Evolutionary conservation across 2,329 filamentous ascomycete species (phyloP), one percentile per base, ranked within the genome.

Genomic region (Aureobasidium vineae): DNA sequence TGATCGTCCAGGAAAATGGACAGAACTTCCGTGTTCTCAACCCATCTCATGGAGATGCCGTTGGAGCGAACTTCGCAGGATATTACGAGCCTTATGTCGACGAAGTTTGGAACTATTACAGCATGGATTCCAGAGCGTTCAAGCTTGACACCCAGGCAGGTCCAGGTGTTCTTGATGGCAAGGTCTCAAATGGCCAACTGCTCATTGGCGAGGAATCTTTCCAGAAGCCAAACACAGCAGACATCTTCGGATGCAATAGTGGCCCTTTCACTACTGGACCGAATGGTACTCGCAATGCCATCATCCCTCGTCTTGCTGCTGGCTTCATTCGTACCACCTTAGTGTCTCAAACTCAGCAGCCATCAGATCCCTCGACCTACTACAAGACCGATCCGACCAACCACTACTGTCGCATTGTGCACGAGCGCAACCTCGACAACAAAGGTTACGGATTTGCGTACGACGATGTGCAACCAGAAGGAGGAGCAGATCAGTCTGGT

Each of bases 251-350:
- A 36, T 90, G 88, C 77, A 88, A 85, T 72, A 86, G 82, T 8
- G 87, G 87, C 0, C 86, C 87, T 0, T 89, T 90, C 71, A 79
- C 80, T 66, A 73, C 80, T 45, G 73, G 84, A 61, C 70, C 75
- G 0, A 77, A 77, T 15, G 71, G 73, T 2, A 77, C 75, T n/a
- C 75, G 81, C 36, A 82, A 82, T 67, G 88, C 88, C 45, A 84
- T 93, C 66, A 88, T 88, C 3, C 89, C 91, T 0, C 84, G 91
- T n/a, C 79, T 96, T 11, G 86, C 89, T 0, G 91, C 91, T 1
- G 90, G 89, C 0, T 85, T 95, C 70, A 91, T 93, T 75, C 84
- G 91, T 23, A 87, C 85, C n/a, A 92, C 89, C 5, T 77, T 95
- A 66, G 77, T 90, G 56, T 75, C 75, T 3, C 75, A 76, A 10